These are phyloP conservation scores for Penicillium argentinense DNA, from an alignment of 495 filamentous ascomycete species.

Conservation along the genomic window DNA sequence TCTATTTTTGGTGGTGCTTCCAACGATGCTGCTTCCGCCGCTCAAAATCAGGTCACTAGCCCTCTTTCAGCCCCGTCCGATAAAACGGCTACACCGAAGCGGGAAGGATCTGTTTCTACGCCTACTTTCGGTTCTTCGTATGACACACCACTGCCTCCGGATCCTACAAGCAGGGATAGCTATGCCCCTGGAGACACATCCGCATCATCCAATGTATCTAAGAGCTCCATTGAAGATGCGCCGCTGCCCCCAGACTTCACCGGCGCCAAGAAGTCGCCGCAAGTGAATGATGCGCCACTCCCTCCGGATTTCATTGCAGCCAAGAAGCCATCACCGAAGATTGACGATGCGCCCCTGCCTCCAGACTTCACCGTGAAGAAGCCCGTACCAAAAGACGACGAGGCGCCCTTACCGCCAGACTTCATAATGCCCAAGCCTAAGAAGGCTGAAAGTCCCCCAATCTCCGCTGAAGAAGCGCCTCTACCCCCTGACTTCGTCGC, in stretches of 20 bases:
- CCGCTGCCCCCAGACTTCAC: conserved; percentile 30
- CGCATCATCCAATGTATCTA: conserved; percentile 59
- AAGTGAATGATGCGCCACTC: conserved; percentile 11
- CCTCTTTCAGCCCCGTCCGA: conserved; percentile 40
- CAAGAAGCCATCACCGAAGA: conserved; percentile 36
- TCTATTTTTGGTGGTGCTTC: conserved; percentile 36
- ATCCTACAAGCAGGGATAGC: conserved; percentile 66
- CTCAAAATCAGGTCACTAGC: conserved; percentile 27
- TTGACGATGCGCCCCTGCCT: conserved; percentile 31
- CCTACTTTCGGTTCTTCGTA: conserved; percentile 17
- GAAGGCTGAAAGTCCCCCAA: conserved; percentile 17
- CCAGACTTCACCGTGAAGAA: conserved; percentile 34
- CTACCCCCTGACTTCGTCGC: conserved; percentile 39
- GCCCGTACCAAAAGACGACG: conserved; percentile 4
- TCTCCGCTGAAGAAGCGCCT: conserved; percentile 30
- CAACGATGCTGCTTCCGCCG: conserved; percentile 7
- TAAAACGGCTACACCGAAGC: conserved; percentile 33
- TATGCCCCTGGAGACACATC: conserved; percentile 69
- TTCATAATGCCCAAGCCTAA: conserved; percentile 37
- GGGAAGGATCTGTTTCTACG: conserved; percentile 23
- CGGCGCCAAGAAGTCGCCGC: conserved; percentile 7
- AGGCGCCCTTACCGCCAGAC: conserved; percentile 58
- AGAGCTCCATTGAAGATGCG: conserved; percentile 47
- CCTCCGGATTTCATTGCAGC: conserved; percentile 31
- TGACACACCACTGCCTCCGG: conserved; percentile 72